Percentiles rank a stretch among this genome's conserved stretches.
Evolutionary conservation across 1,284 basidiomycete species (phyloP).

Genomic region (Moesziomyces antarcticus): DNA sequence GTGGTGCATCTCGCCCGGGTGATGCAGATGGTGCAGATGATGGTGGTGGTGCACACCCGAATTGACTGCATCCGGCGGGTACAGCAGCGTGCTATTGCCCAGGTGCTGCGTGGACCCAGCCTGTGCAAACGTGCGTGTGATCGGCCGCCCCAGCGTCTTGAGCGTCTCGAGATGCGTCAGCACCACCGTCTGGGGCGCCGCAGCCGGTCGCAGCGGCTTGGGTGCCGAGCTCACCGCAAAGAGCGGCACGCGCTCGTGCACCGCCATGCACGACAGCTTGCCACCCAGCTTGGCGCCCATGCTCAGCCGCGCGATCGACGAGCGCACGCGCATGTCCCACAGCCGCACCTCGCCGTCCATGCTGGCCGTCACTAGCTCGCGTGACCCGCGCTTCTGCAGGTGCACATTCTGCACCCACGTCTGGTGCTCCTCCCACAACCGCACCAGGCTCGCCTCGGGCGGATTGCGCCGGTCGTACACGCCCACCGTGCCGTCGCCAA

Average conservation of each 20-base stretch:
- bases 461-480: conserved; percentile 90
- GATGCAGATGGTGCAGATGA: conserved; percentile 26
- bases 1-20: conserved; percentile 16
- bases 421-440: conserved; percentile 80
- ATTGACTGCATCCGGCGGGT: conserved; percentile 30
- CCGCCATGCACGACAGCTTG: conserved; percentile 81
- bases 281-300: conserved; percentile 69
- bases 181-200: conserved; percentile 42
- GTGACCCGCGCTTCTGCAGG: conserved; percentile 79
- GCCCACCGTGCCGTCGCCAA: conserved; percentile 90
- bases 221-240: conserved; percentile 74
- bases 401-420: conserved; percentile 92
- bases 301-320: conserved; percentile 77
- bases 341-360: conserved; percentile 89
- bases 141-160: conserved; percentile 29
- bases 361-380: conserved; percentile 90
- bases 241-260: conserved; percentile 85
- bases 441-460: conserved; percentile 84
- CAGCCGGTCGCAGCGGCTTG: conserved; percentile 29
- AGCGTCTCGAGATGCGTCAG: conserved; percentile 51
- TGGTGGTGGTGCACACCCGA: conserved; percentile 33
- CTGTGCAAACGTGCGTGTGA: conserved; percentile 40
- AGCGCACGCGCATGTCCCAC: conserved; percentile 86
- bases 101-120: conserved; percentile 34
- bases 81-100: conserved; percentile 33